phyloP scores from a whole-genome alignment of 257 asterid genomes.

The Solanum pennellii region DNA sequence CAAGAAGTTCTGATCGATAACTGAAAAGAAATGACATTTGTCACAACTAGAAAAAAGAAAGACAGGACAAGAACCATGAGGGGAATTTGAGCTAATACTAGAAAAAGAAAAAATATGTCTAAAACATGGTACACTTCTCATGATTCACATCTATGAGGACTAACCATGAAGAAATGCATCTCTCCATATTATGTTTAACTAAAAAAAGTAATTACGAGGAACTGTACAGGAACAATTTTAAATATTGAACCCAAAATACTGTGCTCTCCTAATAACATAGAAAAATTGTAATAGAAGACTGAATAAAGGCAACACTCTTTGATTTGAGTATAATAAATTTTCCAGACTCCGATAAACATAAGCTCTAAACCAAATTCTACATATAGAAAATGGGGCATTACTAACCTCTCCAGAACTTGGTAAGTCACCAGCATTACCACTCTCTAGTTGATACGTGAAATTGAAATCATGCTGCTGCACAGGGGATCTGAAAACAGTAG shows the following conservation, averaged over 20 bases:
- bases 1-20: neutral
- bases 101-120: neutral
- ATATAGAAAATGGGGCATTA: neutral
- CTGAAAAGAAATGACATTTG: neutral
- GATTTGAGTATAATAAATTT: neutral
- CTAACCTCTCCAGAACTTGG: conserved; percentile 95
- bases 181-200: neutral
- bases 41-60: neutral
- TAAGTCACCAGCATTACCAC: conserved; percentile 73
- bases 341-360: neutral
- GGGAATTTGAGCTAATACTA: neutral
- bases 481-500: conserved; percentile 79
- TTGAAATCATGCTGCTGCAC: conserved; percentile 96
- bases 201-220: neutral
- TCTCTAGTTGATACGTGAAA: conserved; percentile 77
- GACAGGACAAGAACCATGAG: neutral
- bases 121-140: neutral
- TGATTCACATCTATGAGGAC: neutral
- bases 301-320: neutral
- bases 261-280: neutral
- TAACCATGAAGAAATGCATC: neutral
- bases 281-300: neutral
- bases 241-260: neutral
- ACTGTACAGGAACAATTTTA: neutral
- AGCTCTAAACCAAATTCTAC: neutral